Conservation (phyloP, 768 basidiomycete species). For the Suillus clintonianus region DNA sequence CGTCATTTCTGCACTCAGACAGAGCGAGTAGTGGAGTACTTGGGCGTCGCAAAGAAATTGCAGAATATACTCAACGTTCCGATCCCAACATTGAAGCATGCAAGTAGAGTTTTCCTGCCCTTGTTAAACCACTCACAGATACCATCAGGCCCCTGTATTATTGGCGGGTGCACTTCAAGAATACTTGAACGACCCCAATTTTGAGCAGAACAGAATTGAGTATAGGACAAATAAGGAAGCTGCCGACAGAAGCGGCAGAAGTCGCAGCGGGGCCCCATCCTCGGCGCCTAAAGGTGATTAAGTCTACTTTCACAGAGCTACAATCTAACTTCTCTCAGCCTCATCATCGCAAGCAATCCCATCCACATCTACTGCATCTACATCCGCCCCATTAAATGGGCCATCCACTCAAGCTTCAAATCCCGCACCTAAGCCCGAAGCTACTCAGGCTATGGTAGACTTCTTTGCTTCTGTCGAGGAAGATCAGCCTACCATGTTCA, state of each 20-base stretch:
- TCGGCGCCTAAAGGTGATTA: constrained; percentile 24
- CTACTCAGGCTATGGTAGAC: constrained; percentile 62
- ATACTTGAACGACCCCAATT: constrained; percentile 94
- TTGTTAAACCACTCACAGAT: constrained; percentile 2
- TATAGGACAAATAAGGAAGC: constrained; percentile 82
- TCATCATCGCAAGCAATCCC: constrained; percentile 19
- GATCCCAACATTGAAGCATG: constrained; percentile 92
- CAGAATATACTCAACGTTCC: constrained; percentile 92
- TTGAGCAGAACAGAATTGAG: constrained; percentile 92
- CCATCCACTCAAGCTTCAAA: constrained; percentile 23
- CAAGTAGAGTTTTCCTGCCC: constrained; percentile 33
- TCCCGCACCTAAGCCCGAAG: constrained; percentile 34
- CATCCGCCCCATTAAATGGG: constrained; percentile 22
- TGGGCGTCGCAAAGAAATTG: constrained; percentile 89
- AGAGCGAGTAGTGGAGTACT: constrained; percentile 88
- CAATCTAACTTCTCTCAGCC: constrained; percentile 6
- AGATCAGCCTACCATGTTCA: constrained; percentile 73
- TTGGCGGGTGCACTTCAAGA: constrained; percentile 93
- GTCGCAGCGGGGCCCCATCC: constrained; percentile 7
- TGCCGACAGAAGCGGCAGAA: constrained; percentile 43
- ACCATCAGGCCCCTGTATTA: constrained; percentile 82
- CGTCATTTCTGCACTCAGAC: constrained; percentile 94
- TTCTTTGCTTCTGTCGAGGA: constrained; percentile 90
- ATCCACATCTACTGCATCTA: constrained; percentile 18
- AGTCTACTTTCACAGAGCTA: constrained; percentile 2